These are phyloP conservation scores for Phytophthora lateralis DNA, from an alignment of 352 stramenopile genomes.

Conservation along the genomic window DNA sequence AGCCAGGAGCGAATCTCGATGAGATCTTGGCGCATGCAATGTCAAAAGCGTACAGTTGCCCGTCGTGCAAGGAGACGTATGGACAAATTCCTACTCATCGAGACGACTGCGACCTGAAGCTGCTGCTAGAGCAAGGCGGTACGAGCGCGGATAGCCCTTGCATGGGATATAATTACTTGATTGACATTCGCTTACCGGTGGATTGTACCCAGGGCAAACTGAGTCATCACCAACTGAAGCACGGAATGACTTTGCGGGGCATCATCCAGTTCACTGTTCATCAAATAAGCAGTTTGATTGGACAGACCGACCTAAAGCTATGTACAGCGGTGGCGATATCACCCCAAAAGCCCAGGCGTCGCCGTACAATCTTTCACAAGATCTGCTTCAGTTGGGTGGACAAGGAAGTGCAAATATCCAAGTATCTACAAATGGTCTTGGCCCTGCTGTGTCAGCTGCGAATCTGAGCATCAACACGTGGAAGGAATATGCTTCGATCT, in stretches of 20 bases:
- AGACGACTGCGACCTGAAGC: constrained; percentile 61
- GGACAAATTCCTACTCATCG: constrained; percentile 44
- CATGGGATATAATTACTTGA: neutral
- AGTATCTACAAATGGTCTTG: constrained; percentile 10
- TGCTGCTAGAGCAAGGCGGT: constrained; percentile 65
- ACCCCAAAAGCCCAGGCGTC: constrained; percentile 20
- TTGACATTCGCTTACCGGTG: neutral
- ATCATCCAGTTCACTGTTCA: constrained; percentile 19
- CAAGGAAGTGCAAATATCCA: constrained; percentile 11
- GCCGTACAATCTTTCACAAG: constrained; percentile 31
- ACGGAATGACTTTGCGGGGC: neutral
- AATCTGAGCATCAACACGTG: constrained; percentile 59
- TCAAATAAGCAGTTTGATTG: constrained; percentile 28
- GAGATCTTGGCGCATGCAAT: constrained; percentile 42
- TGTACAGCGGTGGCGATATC: constrained; percentile 21
- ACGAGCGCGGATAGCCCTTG: neutral
- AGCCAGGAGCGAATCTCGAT: constrained; percentile 33
- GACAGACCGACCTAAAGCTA: constrained; percentile 14
- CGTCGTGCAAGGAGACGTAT: constrained; percentile 55
- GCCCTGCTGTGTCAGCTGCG: constrained; percentile 25
- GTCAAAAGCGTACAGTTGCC: constrained; percentile 49
- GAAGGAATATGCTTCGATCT: constrained; percentile 79
- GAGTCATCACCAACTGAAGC: neutral
- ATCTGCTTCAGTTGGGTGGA: constrained; percentile 25
- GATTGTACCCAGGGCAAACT: constrained; percentile 20